Evolutionary conservation across 179 eudicot genomes (phyloP), one percentile per base, ranked within the genome.

Genomic region (Monotropa hypopitys): DNA sequence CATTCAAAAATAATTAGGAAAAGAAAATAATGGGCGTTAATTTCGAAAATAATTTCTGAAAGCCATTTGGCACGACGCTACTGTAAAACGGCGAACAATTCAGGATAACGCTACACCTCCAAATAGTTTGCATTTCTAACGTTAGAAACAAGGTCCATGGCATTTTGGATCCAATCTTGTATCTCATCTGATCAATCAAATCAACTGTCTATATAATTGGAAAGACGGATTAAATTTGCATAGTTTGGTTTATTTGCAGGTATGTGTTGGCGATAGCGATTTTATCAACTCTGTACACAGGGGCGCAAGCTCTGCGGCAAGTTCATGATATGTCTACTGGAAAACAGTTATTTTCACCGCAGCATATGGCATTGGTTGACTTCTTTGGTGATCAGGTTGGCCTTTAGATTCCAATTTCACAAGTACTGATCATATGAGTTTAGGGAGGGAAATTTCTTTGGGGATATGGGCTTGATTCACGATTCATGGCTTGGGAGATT

Each of bases 331-430:
- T 87, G 59, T 81, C 77, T 10, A 86, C 89, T 0, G 83, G 82
- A 18, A 84, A 59, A 20, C 70, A 88, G 35, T 1, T 83, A 0
- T 49, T 89, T 59, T 46, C 88, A 0, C 74, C 76, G 1, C 78
- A 76, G 30, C 61, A 28, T 61, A 45, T 82, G 63, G 79, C 83
- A 11, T 71, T 84, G 79, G 8, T 89, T 28, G 91, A 85, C 79
- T 90, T 90, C 65, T 16, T 87, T 59, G 90, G 86, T 5, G 97
- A 92, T 83, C 95, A 89, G 95, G 97, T 92, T 68, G 7, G 72
- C 32, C 6, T 21, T 12, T 77, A 9, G 20, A 7, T n/a, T 40
- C 46, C 21, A 42, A 30, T 62, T 61, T 8, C 4, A 30, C 54
- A n/a, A 28, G 11, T 70, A 5, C 16, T 8, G 23, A 45, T 61